phyloP scores from a whole-genome alignment of 2,329 filamentous ascomycete genomes.

The Colletotrichum endophyticum region DNA sequence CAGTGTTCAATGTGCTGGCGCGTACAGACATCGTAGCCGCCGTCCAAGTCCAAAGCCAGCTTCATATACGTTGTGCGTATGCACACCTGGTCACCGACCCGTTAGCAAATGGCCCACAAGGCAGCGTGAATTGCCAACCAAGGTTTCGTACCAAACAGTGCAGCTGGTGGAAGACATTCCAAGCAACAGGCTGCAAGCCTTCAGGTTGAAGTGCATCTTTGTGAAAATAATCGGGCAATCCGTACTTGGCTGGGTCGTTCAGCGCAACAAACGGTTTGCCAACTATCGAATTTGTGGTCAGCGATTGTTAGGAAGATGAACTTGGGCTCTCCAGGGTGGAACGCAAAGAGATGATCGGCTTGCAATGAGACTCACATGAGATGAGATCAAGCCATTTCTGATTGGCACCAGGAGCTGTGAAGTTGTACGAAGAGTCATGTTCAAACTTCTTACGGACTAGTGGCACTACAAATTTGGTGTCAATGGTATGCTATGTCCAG shows the following conservation, averaged over 20 bases:
- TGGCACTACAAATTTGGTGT: not conserved
- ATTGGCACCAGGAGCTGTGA: not conserved
- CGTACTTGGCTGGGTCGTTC: not conserved
- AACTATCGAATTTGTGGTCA: not conserved
- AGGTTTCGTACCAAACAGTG: not conserved
- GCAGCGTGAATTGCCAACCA: not conserved
- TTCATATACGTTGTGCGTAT: not conserved
- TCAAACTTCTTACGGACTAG: not conserved
- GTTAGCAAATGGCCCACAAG: fast-evolving
- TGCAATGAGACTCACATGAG: not conserved
- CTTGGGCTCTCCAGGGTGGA: not conserved
- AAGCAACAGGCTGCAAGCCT: not conserved
- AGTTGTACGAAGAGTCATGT: not conserved
- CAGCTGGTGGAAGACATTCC: not conserved
- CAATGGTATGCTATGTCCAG: fast-evolving
- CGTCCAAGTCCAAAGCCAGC: not conserved
- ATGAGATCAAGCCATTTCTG: not conserved
- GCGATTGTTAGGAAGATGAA: not conserved
- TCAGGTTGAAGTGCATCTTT: not conserved
- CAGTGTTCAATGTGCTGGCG: not conserved
- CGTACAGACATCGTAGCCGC: not conserved
- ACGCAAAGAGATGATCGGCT: not conserved
- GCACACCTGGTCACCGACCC: not conserved
- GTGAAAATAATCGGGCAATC: not conserved
- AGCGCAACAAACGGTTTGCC: not conserved